phyloP scores from a whole-genome alignment of 345 rosid genomes.

The Salix viminalis region DNA sequence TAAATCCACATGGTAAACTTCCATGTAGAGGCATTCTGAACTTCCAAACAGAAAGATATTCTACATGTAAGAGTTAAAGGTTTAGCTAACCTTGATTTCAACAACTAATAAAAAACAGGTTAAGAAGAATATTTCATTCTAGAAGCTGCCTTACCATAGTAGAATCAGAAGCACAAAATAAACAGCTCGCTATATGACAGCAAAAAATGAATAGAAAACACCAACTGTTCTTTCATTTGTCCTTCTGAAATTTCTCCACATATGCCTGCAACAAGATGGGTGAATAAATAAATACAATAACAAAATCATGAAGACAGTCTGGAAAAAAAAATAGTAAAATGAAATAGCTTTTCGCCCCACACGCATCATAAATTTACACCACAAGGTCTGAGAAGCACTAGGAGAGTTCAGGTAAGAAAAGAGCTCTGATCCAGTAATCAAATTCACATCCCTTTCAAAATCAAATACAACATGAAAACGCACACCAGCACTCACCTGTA shows the following conservation, averaged over 20 bases:
- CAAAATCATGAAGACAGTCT: neutral
- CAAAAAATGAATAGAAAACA: conserved; percentile 3
- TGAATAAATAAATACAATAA: neutral
- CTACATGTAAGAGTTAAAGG: conserved; percentile 26
- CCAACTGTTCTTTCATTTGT: conserved; percentile 27
- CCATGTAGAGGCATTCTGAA: conserved; percentile 1
- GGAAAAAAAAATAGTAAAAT: neutral
- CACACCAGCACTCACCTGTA: conserved; percentile 54
- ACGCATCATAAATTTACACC: neutral
- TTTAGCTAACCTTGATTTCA: conserved; percentile 14
- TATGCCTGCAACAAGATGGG: conserved; percentile 41
- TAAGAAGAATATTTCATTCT: neutral
- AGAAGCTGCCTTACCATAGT: conserved; percentile 17
- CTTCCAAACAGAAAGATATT: conserved; percentile 7
- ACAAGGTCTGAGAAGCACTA: neutral
- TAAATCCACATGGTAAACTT: neutral
- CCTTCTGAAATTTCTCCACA: conserved; percentile 51
- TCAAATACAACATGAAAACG: neutral
- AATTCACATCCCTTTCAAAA: neutral
- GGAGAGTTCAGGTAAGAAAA: neutral
- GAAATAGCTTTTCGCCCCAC: neutral
- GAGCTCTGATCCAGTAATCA: neutral
- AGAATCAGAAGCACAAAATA: neutral
- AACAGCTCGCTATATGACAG: conserved; percentile 9
- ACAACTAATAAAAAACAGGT: conserved; percentile 11